phyloP scores from a whole-genome alignment of 2,329 filamentous ascomycete genomes.

The Xylaria polymorpha region DNA sequence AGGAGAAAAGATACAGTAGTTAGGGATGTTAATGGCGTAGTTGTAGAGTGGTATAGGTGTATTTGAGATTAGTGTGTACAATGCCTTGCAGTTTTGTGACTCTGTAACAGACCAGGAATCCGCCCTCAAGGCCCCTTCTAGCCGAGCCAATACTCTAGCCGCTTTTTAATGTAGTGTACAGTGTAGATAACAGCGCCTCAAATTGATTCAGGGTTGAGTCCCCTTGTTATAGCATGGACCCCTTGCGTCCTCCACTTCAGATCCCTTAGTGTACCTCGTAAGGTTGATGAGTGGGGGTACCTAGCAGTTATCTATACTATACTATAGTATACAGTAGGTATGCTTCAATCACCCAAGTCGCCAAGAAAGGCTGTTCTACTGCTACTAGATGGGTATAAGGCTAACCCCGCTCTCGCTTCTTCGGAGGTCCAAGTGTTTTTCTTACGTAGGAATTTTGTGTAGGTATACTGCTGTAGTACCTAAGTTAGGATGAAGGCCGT shows the following conservation, averaged over 20 bases:
- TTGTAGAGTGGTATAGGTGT: conserved; percentile 6
- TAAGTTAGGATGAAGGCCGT: neutral
- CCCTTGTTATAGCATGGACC: conserved; percentile 20
- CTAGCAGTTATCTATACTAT: neutral
- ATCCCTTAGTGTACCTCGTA: conserved; percentile 6
- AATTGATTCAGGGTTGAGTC: conserved; percentile 25
- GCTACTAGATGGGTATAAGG: neutral
- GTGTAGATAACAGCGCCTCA: conserved; percentile 26
- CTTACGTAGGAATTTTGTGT: neutral
- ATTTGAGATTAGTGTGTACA: conserved; percentile 28
- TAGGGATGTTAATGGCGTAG: conserved; percentile 8
- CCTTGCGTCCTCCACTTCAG: conserved; percentile 17
- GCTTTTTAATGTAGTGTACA: conserved; percentile 8
- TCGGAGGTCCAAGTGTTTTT: neutral
- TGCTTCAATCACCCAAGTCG: conserved; percentile 6
- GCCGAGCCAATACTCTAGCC: conserved; percentile 24
- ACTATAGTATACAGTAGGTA: neutral
- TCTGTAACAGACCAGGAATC: conserved; percentile 22
- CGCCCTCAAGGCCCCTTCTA: conserved; percentile 22
- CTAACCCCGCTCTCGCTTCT: conserved; percentile 15
- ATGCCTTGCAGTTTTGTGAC: conserved; percentile 15
- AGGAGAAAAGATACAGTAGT: neutral
- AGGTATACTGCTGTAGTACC: neutral
- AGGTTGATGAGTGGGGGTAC: conserved; percentile 27
- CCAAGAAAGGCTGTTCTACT: conserved; percentile 15